Percentiles rank a stretch among this genome's conserved stretches.
phyloP scores from a whole-genome alignment of 768 basidiomycete species.

The Russula griseocarnosa region DNA sequence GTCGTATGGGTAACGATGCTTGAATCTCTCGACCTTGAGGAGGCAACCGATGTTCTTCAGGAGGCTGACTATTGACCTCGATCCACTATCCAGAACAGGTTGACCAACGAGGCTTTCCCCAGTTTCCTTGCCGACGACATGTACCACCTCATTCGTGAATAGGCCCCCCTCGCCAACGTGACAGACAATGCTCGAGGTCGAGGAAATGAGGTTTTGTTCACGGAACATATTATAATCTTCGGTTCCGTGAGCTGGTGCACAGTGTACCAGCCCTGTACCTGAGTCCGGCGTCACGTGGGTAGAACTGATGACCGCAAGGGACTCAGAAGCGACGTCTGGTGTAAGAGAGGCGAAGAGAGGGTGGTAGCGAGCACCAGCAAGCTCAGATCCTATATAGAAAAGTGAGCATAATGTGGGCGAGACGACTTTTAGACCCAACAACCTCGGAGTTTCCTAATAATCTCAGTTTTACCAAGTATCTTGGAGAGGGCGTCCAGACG shows the following conservation, averaged over 20 bases:
- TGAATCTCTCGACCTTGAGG: constrained; percentile 63
- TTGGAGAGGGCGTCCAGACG: constrained; percentile 34
- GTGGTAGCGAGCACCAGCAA: constrained; percentile 58
- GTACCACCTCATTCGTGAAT: constrained; percentile 57
- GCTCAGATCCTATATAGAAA: constrained; percentile 40
- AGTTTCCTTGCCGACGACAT: constrained; percentile 51
- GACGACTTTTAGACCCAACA: background rate
- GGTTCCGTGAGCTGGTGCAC: constrained; percentile 89
- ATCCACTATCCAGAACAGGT: constrained; percentile 70
- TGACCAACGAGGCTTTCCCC: constrained; percentile 55
- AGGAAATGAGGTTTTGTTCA: constrained; percentile 46
- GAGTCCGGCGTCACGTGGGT: constrained; percentile 78
- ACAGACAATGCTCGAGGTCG: constrained; percentile 53
- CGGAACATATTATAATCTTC: constrained; percentile 86
- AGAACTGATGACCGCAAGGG: constrained; percentile 53
- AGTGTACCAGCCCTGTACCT: constrained; percentile 95
- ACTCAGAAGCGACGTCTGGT: constrained; percentile 1
- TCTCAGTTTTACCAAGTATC: constrained; percentile 39
- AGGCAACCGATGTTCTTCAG: constrained; percentile 54
- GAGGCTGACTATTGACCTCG: constrained; percentile 58
- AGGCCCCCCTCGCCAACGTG: constrained; percentile 78
- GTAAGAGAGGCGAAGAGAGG: constrained; percentile 51
- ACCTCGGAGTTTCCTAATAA: constrained; percentile 33
- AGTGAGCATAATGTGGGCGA: background rate
- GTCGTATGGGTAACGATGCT: constrained; percentile 92